Evolutionary conservation across 2,329 filamentous ascomycete genomes (phyloP).

Genomic region (Pseudogymnoascus sp.): DNA sequence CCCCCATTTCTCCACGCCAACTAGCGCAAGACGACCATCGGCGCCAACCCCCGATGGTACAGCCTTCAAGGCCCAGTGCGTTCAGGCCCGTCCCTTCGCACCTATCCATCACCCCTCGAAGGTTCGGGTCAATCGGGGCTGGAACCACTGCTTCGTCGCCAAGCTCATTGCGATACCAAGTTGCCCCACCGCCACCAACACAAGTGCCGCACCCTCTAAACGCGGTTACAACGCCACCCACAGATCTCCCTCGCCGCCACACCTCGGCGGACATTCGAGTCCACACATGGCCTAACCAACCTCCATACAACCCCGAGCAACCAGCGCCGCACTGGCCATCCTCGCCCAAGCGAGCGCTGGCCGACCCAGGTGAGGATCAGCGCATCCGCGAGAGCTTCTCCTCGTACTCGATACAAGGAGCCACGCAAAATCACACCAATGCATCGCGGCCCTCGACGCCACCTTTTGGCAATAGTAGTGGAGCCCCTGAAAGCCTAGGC

Average conservation of each 20-base stretch:
- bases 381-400: constrained; percentile 54
- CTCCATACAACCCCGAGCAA: constrained; percentile 58
- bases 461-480: constrained; percentile 23
- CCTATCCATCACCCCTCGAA: constrained; percentile 63
- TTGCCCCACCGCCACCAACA: constrained; percentile 39
- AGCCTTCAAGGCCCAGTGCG: constrained; percentile 51
- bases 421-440: constrained; percentile 23
- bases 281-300: constrained; percentile 65
- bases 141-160: constrained; percentile 60
- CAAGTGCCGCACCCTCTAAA: constrained; percentile 57
- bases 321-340: constrained; percentile 57
- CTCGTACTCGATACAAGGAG: constrained; percentile 47
- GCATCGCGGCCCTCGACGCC: constrained; percentile 26
- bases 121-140: constrained; percentile 78
- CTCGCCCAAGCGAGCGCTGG: constrained; percentile 47
- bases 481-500: constrained; percentile 22
- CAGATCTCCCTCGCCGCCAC: constrained; percentile 72
- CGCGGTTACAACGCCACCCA: constrained; percentile 52
- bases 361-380: constrained; percentile 44
- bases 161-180: constrained; percentile 61
- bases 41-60: constrained; percentile 56
- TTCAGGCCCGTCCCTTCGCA: constrained; percentile 78
- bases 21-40: constrained; percentile 77
- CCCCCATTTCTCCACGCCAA: constrained; percentile 81
- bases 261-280: constrained; percentile 93